Conservation (phyloP, 257 asterid genomes). For the Solanum rostratum region DNA sequence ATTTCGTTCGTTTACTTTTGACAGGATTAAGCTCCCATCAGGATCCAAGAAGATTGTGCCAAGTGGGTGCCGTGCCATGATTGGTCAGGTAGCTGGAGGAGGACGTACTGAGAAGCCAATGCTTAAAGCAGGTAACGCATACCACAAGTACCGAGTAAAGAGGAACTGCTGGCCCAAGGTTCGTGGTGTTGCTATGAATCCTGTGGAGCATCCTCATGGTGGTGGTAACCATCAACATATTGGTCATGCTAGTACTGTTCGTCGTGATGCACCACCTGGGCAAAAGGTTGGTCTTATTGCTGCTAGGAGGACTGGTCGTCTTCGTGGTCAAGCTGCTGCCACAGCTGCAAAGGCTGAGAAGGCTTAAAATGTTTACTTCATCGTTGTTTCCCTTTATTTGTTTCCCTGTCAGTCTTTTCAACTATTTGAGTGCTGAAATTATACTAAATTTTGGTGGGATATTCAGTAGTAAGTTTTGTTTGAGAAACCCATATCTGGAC, state of each 20-base stretch:
- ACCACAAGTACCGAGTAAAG: constrained; percentile 68
- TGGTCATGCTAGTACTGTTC: constrained; percentile 75
- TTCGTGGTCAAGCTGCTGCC: constrained; percentile 70
- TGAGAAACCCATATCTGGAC: not conserved
- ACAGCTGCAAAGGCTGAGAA: constrained; percentile 60
- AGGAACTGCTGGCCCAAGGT: constrained; percentile 78
- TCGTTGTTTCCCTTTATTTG: not conserved
- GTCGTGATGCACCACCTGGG: constrained; percentile 81
- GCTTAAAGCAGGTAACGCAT: constrained; percentile 70
- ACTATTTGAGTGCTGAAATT: constrained; percentile 4
- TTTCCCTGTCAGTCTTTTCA: constrained; percentile 1
- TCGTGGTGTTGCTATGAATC: constrained; percentile 91
- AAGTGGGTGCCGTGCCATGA: constrained; percentile 75
- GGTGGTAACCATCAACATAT: constrained; percentile 89
- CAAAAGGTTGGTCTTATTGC: constrained; percentile 83
- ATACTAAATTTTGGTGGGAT: constrained; percentile 20
- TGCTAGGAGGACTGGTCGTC: constrained; percentile 78
- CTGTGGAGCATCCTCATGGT: constrained; percentile 81
- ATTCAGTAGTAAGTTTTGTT: not conserved
- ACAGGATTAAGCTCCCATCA: constrained; percentile 68
- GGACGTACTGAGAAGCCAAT: constrained; percentile 77
- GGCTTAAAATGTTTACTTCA: constrained; percentile 7
- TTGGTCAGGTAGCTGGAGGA: constrained; percentile 83
- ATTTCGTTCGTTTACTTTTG: not conserved
- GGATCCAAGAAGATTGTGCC: constrained; percentile 76